A percentile compares a stretch with the other conserved stretches of the same genome.
Evolutionary conservation across 2,329 filamentous ascomycete genomes (phyloP).

Genomic region (Penicillium corylophilum): DNA sequence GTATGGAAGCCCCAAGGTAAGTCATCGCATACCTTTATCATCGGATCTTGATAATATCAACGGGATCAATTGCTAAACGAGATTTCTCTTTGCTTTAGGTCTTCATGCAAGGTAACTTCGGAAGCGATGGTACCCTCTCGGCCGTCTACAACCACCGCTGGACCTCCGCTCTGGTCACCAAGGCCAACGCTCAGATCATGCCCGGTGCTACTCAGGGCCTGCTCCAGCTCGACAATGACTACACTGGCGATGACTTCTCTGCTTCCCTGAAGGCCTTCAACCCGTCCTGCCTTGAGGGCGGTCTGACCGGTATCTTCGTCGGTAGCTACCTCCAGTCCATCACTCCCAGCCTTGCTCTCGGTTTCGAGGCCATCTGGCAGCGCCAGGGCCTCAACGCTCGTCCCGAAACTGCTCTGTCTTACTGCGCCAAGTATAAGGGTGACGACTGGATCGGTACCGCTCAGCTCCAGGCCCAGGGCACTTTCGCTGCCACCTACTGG

Average conservation of each 20-base stretch:
- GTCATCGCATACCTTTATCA: constrained; percentile 22
- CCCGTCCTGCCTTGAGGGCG: constrained; percentile 89
- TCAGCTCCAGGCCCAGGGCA: constrained; percentile 85
- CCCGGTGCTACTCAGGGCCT: constrained; percentile 77
- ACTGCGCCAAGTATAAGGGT: constrained; percentile 87
- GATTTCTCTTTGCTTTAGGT: constrained; percentile 55
- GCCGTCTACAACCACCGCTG: constrained; percentile 93
- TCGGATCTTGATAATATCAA: background rate
- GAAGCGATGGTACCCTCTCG: constrained; percentile 84
- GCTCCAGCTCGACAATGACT: constrained; percentile 93
- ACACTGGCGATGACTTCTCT: constrained; percentile 88
- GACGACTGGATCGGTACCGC: constrained; percentile 90
- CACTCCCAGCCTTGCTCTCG: constrained; percentile 81
- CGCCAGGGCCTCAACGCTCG: constrained; percentile 77
- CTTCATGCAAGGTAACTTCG: constrained; percentile 92
- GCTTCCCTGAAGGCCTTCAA: constrained; percentile 92
- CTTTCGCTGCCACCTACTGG: constrained; percentile 91
- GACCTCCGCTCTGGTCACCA: constrained; percentile 75
- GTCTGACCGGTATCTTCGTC: constrained; percentile 91
- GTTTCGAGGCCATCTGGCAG: constrained; percentile 92
- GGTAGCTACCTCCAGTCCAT: constrained; percentile 93
- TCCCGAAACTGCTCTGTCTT: constrained; percentile 88
- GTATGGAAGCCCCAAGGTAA: constrained; percentile 88
- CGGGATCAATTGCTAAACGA: background rate
- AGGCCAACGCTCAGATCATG: constrained; percentile 82